These are phyloP conservation scores for Dactylis glomerata DNA, from an alignment of 176 grass and related monocot genomes.

Conservation along the genomic window DNA sequence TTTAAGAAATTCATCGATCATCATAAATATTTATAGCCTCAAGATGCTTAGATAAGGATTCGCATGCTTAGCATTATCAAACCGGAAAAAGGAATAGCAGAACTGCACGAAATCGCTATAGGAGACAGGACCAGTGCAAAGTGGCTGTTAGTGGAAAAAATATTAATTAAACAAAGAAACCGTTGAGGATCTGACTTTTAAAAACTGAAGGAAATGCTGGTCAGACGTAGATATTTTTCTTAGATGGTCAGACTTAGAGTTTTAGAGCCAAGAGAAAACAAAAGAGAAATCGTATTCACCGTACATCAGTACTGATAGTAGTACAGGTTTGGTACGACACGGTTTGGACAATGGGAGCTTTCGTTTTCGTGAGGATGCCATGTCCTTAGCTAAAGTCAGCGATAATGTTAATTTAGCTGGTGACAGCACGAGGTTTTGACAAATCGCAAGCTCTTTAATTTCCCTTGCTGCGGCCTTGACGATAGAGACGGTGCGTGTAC, in stretches of 20 bases:
- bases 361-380: slow-evolving; percentile 23
- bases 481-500: slow-evolving; percentile 15
- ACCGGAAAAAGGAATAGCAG: neutral
- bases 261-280: neutral
- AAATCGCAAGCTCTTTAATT: neutral
- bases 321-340: slow-evolving; percentile 26
- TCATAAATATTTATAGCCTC: too few species aligned
- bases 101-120: neutral
- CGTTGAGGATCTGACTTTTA: neutral
- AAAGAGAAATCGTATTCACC: neutral
- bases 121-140: neutral
- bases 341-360: slow-evolving; percentile 19
- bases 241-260: neutral
- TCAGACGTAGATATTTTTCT: neutral
- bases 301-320: slow-evolving; percentile 28
- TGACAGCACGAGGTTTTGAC: neutral
- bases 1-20: too few species aligned
- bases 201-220: neutral
- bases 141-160: neutral
- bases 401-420: slow-evolving; percentile 7
- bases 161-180: neutral
- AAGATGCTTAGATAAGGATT: neutral
- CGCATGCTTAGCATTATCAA: neutral
- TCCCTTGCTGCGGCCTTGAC: neutral
- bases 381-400: slow-evolving; percentile 9